Evolutionary conservation across 116 monocot species (phyloP), one percentile per base, ranked within the genome.

Genomic region (Phalaenopsis hybrid): DNA sequence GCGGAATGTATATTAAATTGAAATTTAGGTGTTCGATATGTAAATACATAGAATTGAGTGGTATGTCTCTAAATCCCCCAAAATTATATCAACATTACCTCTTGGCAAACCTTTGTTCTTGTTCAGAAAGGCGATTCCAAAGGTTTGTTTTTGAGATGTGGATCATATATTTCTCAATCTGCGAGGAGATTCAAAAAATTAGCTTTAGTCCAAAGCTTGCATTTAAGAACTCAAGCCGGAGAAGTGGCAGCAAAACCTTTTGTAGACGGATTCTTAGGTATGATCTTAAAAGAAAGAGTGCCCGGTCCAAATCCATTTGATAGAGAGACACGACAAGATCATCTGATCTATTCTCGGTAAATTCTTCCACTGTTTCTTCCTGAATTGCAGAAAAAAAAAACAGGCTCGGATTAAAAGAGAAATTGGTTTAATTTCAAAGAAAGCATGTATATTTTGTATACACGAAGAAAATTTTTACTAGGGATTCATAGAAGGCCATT

Each of bases 281-380:
- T 5, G 95, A 95, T 82, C 95, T 93, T 55, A 98, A 72, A 50
- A 95, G 92, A 79, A 89, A 98, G 73, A 89, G 87, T 4, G 89
- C 85, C 20, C 95, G 88, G 76, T 98, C 93, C 43, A 94, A 74
- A 65, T 98, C 95, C 98, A 98, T 98, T 78, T 93, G 95, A 78
- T 95, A 93, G 45, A 98, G 89, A 65, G 95, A 93, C 7, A 95
- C 92, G 44, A 90, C 82, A 20, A 98, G 88, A 79, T 95, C 98
- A 78, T 97, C 91, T 7, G 85, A 81, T 5, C 92, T 84, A 43
- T 50, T 78, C 50, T 86, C 87, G 10, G 25, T 65, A 57, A 88
- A 91, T 25, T 93, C 98, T 34, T 94, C 95, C 70, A 93, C 81
- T 7, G 95, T 91, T 74, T 89, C 98, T 87, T 98, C 98, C 97